Conservation (phyloP, 257 asterid species). For the Craterostigma plantagineum region DNA sequence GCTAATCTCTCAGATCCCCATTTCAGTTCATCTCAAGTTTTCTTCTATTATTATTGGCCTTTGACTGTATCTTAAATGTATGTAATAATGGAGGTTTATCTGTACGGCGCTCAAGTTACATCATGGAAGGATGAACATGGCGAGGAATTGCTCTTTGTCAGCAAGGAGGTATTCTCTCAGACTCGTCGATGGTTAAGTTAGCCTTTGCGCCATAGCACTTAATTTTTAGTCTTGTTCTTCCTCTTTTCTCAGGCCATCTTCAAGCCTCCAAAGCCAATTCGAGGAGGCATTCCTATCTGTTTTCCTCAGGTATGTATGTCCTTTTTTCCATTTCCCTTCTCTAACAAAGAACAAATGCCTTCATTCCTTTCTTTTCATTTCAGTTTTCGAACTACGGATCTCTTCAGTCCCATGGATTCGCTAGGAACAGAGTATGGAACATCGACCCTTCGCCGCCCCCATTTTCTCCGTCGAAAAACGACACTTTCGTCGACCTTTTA, state of each 20-base stretch:
- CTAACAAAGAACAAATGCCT: slow-evolving; percentile 5
- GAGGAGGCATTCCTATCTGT: slow-evolving; percentile 95
- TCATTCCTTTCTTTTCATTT: slow-evolving; percentile 7
- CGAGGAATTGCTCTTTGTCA: slow-evolving; percentile 82
- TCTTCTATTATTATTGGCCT: too few species aligned
- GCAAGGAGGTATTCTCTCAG: slow-evolving; percentile 49
- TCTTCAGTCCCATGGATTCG: slow-evolving; percentile 47
- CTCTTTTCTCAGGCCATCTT: slow-evolving; percentile 38
- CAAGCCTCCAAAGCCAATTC: slow-evolving; percentile 83
- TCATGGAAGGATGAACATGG: slow-evolving; percentile 89
- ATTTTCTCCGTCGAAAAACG: slow-evolving; percentile 24
- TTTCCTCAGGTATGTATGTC: slow-evolving; percentile 62
- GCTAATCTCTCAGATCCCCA: too few species aligned
- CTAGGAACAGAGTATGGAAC: slow-evolving; percentile 51
- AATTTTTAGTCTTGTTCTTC: not conserved
- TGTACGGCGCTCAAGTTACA: slow-evolving; percentile 73
- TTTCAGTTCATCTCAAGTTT: too few species aligned
- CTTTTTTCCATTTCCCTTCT: slow-evolving; percentile 11
- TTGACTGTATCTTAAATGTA: too few species aligned
- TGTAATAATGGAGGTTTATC: slow-evolving; percentile 30
- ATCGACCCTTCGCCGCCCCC: slow-evolving; percentile 49
- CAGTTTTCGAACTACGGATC: slow-evolving; percentile 47
- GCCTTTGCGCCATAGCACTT: not conserved
- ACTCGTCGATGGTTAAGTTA: slow-evolving; percentile 7
- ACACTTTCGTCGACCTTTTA: slow-evolving; percentile 43